Conservation (phyloP, 129 eudicot genomes). For the Lactuca sativa region DNA sequence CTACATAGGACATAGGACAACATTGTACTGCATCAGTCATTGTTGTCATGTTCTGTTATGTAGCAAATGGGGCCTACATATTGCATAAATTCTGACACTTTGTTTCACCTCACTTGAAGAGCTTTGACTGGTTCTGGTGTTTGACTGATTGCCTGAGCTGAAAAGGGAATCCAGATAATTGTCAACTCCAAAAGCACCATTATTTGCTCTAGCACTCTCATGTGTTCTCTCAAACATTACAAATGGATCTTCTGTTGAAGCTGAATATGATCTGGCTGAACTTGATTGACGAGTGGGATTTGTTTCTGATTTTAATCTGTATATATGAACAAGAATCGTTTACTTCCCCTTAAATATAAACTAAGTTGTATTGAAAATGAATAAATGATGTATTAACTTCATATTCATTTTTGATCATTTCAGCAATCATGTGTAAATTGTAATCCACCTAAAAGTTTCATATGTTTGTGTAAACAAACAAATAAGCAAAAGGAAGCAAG, state of each 20-base stretch:
- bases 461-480: slow-evolving; percentile 2
- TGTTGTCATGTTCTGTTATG: too few species aligned
- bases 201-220: slow-evolving; percentile 20
- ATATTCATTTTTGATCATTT: slow-evolving; percentile 13
- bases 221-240: slow-evolving; percentile 38
- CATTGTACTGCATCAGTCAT: background rate
- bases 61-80: background rate
- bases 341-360: background rate
- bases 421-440: slow-evolving; percentile 11
- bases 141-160: slow-evolving; percentile 34
- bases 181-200: slow-evolving; percentile 24
- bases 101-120: slow-evolving; percentile 46
- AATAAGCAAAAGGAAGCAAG: background rate
- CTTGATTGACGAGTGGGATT: slow-evolving; percentile 32
- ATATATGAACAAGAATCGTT: slow-evolving; percentile 14
- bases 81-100: background rate
- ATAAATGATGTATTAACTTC: background rate
- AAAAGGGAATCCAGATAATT: slow-evolving; percentile 60
- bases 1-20: too few species aligned
- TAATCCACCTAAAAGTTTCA: background rate
- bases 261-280: slow-evolving; percentile 39
- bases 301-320: slow-evolving; percentile 37
- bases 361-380: background rate
- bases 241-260: slow-evolving; percentile 58
- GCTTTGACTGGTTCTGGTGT: slow-evolving; percentile 29